Conservation (phyloP, 1,139 yeast species). For the Protomyces macrosporus region DNA sequence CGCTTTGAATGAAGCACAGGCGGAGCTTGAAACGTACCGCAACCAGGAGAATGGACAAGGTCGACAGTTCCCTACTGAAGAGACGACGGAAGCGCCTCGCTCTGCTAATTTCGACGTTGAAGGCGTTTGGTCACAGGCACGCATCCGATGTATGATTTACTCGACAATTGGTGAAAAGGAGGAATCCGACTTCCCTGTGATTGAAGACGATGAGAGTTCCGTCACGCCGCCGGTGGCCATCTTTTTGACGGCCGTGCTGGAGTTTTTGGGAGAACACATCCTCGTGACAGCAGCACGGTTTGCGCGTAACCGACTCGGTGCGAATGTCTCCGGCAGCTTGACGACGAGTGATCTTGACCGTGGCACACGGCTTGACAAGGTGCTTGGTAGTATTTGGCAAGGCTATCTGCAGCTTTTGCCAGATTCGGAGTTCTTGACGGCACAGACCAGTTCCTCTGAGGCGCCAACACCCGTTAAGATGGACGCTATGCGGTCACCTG, state of each 20-base stretch:
- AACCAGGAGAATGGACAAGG: constrained; percentile 26
- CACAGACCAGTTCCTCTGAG: background rate
- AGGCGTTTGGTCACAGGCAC: constrained; percentile 28
- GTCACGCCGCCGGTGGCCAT: constrained; percentile 29
- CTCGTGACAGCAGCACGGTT: constrained; percentile 29
- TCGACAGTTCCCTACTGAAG: background rate
- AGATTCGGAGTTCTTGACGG: background rate
- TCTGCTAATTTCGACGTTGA: constrained; percentile 22
- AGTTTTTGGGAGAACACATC: constrained; percentile 27
- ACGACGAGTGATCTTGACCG: constrained; percentile 12
- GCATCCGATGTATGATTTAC: constrained; percentile 31
- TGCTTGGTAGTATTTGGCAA: constrained; percentile 18
- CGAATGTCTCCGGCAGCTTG: constrained; percentile 1
- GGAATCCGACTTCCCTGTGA: constrained; percentile 24
- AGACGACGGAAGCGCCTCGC: background rate
- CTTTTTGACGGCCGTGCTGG: constrained; percentile 29
- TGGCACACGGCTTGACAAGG: constrained; percentile 19
- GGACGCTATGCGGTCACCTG: background rate
- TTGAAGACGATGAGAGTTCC: constrained; percentile 1
- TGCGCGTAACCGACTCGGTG: constrained; percentile 19
- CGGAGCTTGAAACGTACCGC: constrained; percentile 30
- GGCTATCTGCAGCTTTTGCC: constrained; percentile 18
- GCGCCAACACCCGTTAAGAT: background rate
- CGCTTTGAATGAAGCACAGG: constrained; percentile 30
- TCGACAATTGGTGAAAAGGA: constrained; percentile 31